Conservation (phyloP, 2,329 filamentous ascomycete species). For the Pyrenochaeta sp. region DNA sequence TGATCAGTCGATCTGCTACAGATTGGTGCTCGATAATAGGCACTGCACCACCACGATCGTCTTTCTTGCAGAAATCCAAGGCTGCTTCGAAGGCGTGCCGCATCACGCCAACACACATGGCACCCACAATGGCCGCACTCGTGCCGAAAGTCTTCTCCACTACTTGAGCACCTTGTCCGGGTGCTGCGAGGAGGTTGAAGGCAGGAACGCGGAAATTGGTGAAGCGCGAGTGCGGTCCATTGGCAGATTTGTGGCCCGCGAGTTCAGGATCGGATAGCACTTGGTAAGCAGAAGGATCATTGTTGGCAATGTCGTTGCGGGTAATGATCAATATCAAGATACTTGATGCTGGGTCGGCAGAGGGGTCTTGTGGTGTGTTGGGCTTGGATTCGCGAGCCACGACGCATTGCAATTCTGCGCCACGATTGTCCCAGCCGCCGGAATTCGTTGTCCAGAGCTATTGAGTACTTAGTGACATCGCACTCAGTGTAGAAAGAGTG, state of each 20-base stretch:
- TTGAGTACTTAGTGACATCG: not conserved
- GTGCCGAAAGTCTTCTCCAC: conserved; percentile 56
- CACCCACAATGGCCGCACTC: conserved; percentile 61
- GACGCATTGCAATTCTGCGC: conserved; percentile 62
- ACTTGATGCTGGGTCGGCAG: conserved; percentile 38
- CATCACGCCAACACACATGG: conserved; percentile 65
- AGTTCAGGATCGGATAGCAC: conserved; percentile 58
- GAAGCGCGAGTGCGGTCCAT: conserved; percentile 60
- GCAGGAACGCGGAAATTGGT: conserved; percentile 58
- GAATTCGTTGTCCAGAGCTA: conserved; percentile 65
- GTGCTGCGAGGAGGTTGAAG: conserved; percentile 57
- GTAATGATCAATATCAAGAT: conserved; percentile 63
- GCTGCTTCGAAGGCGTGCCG: conserved; percentile 62
- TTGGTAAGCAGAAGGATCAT: conserved; percentile 53
- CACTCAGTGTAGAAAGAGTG: not conserved
- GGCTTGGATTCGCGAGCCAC: conserved; percentile 55
- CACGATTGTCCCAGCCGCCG: conserved; percentile 62
- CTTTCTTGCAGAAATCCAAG: conserved; percentile 58
- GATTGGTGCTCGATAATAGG: conserved; percentile 59
- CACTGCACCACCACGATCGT: conserved; percentile 57
- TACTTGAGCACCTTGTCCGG: conserved; percentile 55
- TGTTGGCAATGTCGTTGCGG: conserved; percentile 57
- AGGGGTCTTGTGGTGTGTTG: conserved; percentile 16
- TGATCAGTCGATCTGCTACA: conserved; percentile 61
- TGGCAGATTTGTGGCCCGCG: conserved; percentile 59